Evolutionary conservation across 2,329 filamentous ascomycete species (phyloP), one percentile per base, ranked within the genome.

Genomic region (Neoarthrinium moseri): DNA sequence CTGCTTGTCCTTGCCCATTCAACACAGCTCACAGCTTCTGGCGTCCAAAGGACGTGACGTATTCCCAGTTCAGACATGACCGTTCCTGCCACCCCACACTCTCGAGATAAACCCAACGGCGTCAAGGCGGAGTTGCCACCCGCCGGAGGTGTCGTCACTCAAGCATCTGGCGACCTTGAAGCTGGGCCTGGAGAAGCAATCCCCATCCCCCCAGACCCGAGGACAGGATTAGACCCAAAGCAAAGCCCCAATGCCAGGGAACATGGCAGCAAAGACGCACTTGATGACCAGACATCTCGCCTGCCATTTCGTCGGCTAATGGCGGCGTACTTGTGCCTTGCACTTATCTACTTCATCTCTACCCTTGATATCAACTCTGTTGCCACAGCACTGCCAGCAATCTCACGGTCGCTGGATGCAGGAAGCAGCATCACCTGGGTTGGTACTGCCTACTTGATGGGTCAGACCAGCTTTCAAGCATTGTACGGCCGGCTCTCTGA

Each of bases 301-400:
- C 51, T 54, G 10, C 51, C 53, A 10, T 53, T 55, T 17, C 34
- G 34, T 11, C 44, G 47, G 3, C 50, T 55, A 13, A 49, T 55
- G 30, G 15, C 43, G 1, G 53, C 51, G 8, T 55, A 53, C 26
- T 33, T 48, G 8, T 55, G 53, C 35, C 35, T 55, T 4, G 49
- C 53, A 10, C 21, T 37, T 4, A 48, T 53, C 15, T 54, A 56
- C 34, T 55, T 49, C 32, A 47, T 51, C 22, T 49, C 49, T 2
- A 48, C 43, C 3, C 45, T 53, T 18, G 51, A 54, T 24, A 50
- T 50, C 56, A 63, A 49, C 46, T 65, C 12, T 46, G 43, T 45
- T 10, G 43, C 43, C 15, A 45, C 43, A 5, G 43, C 43, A 2
- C 33, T 45, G 13, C 43, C 43, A n/a, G 34, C 24, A 24, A 38